Base-by-base conservation (phyloP, 176 grass and related monocot genomes). In the Bothriochloa decipiens region DNA sequence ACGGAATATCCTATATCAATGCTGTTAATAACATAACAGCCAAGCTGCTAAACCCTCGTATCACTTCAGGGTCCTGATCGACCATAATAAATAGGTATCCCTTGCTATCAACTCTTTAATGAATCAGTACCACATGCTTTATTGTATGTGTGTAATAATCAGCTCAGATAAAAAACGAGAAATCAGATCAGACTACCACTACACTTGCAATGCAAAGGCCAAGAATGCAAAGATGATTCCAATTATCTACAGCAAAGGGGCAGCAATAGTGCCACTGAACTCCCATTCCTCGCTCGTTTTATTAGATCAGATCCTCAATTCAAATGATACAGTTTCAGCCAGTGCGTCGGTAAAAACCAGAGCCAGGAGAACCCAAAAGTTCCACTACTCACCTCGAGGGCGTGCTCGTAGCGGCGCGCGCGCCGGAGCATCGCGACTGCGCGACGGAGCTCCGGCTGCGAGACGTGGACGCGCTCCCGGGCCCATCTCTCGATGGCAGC, bases 361-460 rank as follows among this genome's bases (percentile, higher is more conserved):
- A 61, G n/a, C 22, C 10, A 61, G n/a, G n/a, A 22, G 22, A 8
- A 61, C 23, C 5, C 32, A 39, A 71, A 20, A 75, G 22, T 33
- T 40, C 32, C 63, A 23, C 55, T 60, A 11, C 55, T 90, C 43
- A 92, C 91, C 85, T 95, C 80, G 70, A 95, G 93, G 35, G 93
- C 91, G 50, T 92, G 88, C 72, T 87, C 52, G 67, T 95, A 89
- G 64, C 93, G 88, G 29, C 78, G 68, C 15, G 80, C 76, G 46
- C 77, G 85, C 32, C 75, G 84, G 58, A 95, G 91, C 70, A 37
- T 80, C 63, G 11, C 18, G 55, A 90, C 16, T 45, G 83, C 87
- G 17, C 71, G 27, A 10, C 84, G 88, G 67, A 92, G 83, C 35
- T 87, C 91, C 25, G 76, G 52, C 66, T 35, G 67, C 61, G 70